phyloP scores from a whole-genome alignment of 2,329 filamentous ascomycete genomes.

The Teratosphaeriaceae sp. region DNA sequence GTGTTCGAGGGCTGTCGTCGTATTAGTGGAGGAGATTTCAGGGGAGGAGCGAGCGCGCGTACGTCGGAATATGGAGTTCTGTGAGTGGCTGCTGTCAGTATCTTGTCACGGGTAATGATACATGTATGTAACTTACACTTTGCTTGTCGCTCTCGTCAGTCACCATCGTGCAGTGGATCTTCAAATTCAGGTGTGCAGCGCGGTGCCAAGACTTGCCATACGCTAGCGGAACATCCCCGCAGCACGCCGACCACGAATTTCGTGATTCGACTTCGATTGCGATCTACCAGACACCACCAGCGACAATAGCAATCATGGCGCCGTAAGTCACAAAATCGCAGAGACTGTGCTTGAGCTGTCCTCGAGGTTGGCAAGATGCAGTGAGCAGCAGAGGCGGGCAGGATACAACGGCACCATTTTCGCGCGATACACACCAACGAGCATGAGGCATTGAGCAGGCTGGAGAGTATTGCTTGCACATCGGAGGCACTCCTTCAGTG shows the following conservation, averaged over 20 bases:
- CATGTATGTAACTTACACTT: neutral
- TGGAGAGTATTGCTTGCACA: too few species aligned
- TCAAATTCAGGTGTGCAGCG: constrained; percentile 1
- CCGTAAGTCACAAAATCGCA: constrained; percentile 21
- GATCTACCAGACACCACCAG: constrained; percentile 5
- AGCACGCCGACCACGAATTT: neutral
- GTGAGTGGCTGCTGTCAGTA: neutral
- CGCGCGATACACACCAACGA: neutral
- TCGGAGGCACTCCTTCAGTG: neutral
- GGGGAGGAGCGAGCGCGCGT: neutral
- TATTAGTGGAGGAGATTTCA: constrained; percentile 2
- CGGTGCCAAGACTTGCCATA: neutral
- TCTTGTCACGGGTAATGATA: neutral
- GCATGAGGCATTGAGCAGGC: neutral
- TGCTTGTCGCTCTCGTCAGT: neutral
- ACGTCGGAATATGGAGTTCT: neutral
- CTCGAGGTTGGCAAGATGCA: neutral
- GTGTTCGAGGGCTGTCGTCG: constrained; percentile 20
- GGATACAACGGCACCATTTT: neutral
- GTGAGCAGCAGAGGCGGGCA: neutral
- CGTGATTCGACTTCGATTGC: constrained; percentile 1
- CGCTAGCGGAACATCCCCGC: neutral
- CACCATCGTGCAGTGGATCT: neutral
- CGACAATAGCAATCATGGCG: constrained; percentile 36
- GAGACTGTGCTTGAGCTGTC: neutral